Evolutionary conservation across 2,329 filamentous ascomycete genomes (phyloP).

Genomic region (Huntiella bhutanensis): DNA sequence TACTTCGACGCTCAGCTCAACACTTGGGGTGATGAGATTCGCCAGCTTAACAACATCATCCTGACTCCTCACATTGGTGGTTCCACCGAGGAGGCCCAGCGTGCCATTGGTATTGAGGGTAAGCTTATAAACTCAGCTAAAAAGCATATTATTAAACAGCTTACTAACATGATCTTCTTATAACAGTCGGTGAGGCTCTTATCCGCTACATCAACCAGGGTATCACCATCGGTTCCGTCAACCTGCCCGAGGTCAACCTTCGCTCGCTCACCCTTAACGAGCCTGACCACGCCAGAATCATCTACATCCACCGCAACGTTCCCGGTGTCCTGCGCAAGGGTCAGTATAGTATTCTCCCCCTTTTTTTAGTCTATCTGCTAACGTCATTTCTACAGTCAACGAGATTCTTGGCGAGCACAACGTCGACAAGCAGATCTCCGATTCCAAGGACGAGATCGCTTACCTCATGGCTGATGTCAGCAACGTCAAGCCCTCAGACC

Average conservation of each 20-base stretch:
- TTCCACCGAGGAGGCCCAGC: constrained; percentile 92
- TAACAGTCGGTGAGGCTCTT: constrained; percentile 57
- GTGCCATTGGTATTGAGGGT: constrained; percentile 81
- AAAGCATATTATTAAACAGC: background rate
- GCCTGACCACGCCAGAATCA: constrained; percentile 71
- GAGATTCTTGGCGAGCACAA: constrained; percentile 89
- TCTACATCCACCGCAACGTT: constrained; percentile 93
- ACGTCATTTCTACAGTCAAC: constrained; percentile 43
- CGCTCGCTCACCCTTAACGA: constrained; percentile 82
- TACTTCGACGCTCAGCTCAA: constrained; percentile 82
- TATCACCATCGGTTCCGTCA: constrained; percentile 77
- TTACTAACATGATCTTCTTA: constrained; percentile 4
- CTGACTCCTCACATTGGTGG: constrained; percentile 94
- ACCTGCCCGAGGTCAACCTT: constrained; percentile 85
- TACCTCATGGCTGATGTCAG: constrained; percentile 98
- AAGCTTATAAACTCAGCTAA: constrained; percentile 12
- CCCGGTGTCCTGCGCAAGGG: constrained; percentile 81
- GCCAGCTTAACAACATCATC: constrained; percentile 76
- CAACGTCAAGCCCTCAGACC: constrained; percentile 58
- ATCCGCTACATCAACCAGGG: constrained; percentile 94
- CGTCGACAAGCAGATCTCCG: constrained; percentile 96
- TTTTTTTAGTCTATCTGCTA: constrained; percentile 5
- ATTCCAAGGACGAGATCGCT: constrained; percentile 81
- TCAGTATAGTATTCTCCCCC: constrained; percentile 18
- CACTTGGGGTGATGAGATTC: constrained; percentile 67